phyloP scores from a whole-genome alignment of 1,284 basidiomycete species.

The Cerrena zonata region DNA sequence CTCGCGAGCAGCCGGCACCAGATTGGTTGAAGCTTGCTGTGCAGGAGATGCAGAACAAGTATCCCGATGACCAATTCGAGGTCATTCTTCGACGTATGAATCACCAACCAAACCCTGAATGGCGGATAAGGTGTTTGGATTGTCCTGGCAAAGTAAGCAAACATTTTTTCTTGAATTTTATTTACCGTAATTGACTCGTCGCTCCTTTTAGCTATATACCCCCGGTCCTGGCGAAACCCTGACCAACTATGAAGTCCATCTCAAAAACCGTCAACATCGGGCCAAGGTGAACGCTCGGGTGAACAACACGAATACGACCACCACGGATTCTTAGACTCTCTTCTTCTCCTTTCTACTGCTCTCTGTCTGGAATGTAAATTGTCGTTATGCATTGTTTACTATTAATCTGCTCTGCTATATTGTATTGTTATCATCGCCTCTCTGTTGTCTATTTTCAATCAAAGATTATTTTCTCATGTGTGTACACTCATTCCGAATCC shows the following conservation, averaged over 20 bases:
- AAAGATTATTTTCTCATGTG: no score
- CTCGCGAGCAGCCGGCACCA: constrained; percentile 36
- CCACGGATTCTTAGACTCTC: neutral
- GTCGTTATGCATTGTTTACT: constrained; percentile 4
- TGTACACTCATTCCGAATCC: no score
- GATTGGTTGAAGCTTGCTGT: constrained; percentile 67
- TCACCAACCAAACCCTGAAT: constrained; percentile 57
- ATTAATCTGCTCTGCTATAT: constrained; percentile 6
- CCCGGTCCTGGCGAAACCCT: constrained; percentile 87
- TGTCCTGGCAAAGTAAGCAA: constrained; percentile 83
- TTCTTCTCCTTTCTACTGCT: neutral
- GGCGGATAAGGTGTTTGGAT: constrained; percentile 91
- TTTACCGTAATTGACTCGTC: constrained; percentile 14
- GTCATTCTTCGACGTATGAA: constrained; percentile 60
- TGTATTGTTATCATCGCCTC: constrained; percentile 3
- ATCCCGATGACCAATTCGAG: constrained; percentile 80
- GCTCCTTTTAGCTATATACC: constrained; percentile 69
- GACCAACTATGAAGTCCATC: constrained; percentile 88
- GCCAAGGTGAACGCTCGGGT: constrained; percentile 46
- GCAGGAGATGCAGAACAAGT: constrained; percentile 61
- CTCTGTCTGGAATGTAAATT: constrained; percentile 1
- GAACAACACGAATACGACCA: constrained; percentile 1
- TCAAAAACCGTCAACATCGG: constrained; percentile 72
- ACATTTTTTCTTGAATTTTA: neutral
- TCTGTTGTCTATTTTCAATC: no score